phyloP scores from a whole-genome alignment of 208 protist species.

The Crithidia fasciculata region DNA sequence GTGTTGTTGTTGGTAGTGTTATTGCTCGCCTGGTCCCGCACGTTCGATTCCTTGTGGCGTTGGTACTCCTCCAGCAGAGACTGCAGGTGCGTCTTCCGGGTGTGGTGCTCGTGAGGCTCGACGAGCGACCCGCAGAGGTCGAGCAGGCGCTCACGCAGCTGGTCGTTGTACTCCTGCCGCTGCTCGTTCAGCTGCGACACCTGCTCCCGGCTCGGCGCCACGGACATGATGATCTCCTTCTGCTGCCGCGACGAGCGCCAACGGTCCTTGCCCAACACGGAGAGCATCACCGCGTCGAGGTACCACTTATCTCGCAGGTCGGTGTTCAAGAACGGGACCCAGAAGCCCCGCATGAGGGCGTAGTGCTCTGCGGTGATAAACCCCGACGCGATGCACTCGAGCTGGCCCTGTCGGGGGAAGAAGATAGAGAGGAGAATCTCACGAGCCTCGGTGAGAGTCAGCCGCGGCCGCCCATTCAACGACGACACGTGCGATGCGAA shows the following conservation, averaged over 20 bases:
- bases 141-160: conserved; percentile 48
- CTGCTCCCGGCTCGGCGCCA: conserved; percentile 33
- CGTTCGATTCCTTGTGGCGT: not conserved
- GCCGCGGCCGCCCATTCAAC: conserved; percentile 16
- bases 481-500: conserved; percentile 7
- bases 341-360: conserved; percentile 32
- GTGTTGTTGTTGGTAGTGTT: not conserved
- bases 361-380: conserved; percentile 38
- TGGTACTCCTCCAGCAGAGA: conserved; percentile 6
- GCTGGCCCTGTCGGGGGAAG: conserved; percentile 35
- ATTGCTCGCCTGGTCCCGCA: not conserved
- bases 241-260: conserved; percentile 35
- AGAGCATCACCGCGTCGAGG: conserved; percentile 50
- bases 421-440: conserved; percentile 43
- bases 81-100: conserved; percentile 7
- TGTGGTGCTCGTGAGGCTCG: conserved; percentile 8
- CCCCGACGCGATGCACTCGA: conserved; percentile 45
- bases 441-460: conserved; percentile 31
- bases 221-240: conserved; percentile 24
- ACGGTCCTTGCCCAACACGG: conserved; percentile 41
- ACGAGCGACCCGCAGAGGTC: conserved; percentile 34
- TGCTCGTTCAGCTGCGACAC: conserved; percentile 32
- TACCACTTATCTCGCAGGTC: conserved; percentile 50
- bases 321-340: conserved; percentile 31
- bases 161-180: conserved; percentile 36